A percentile compares a stretch with the other conserved stretches of the same genome.
Conservation (phyloP, 768 basidiomycete species). For the Exidia glandulosa region DNA sequence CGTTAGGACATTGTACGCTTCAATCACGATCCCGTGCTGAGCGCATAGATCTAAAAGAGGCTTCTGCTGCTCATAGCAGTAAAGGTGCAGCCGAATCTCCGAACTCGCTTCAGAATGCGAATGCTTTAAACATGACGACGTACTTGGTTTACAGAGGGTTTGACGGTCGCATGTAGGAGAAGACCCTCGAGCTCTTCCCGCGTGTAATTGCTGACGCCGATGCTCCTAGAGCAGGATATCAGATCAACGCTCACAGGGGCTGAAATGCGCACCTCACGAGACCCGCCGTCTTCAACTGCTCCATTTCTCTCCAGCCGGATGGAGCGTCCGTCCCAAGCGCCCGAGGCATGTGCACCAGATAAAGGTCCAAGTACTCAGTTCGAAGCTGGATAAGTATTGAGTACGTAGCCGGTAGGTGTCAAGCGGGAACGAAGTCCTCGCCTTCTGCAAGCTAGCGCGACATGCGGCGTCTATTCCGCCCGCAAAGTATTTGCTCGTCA, state of each 20-base stretch:
- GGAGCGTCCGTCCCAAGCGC: slow-evolving; percentile 49
- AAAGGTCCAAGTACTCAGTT: slow-evolving; percentile 54
- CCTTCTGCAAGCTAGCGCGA: not conserved
- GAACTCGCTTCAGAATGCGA: not conserved
- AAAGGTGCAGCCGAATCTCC: slow-evolving; percentile 62
- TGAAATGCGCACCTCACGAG: slow-evolving; percentile 40
- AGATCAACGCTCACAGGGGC: not conserved
- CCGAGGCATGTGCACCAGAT: slow-evolving; percentile 53
- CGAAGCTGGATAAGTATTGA: slow-evolving; percentile 42
- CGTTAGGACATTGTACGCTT: slow-evolving; percentile 63
- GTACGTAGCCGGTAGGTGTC: not conserved
- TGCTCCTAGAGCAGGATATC: slow-evolving; percentile 34
- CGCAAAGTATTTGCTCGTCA: not conserved
- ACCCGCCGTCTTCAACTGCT: slow-evolving; percentile 43
- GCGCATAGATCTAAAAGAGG: slow-evolving; percentile 47
- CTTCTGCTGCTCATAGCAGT: slow-evolving; percentile 44
- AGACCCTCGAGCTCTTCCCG: slow-evolving; percentile 37
- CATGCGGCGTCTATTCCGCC: not conserved
- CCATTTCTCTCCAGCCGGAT: slow-evolving; percentile 53
- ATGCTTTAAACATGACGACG: slow-evolving; percentile 2
- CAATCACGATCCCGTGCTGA: slow-evolving; percentile 50
- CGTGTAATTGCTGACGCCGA: slow-evolving; percentile 63
- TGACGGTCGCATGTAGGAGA: slow-evolving; percentile 47
- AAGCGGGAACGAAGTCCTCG: not conserved
- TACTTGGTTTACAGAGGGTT: slow-evolving; percentile 61